A percentile compares a stretch with the other conserved stretches of the same genome.
Conservation (phyloP, 2,329 filamentous ascomycete species). For the Trichoderma sp. region DNA sequence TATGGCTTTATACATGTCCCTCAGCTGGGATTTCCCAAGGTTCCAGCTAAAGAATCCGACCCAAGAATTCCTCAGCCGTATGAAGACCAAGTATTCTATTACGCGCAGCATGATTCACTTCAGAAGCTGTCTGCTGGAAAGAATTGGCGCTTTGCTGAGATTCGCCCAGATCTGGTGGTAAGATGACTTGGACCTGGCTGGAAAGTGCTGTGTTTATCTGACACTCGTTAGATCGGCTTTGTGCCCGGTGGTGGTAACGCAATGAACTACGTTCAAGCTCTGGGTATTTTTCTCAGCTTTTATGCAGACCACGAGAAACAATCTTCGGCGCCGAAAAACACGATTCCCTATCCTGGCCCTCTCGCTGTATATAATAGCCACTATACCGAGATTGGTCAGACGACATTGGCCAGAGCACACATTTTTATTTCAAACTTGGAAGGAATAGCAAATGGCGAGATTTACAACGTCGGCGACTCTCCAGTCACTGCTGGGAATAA, state of each 20-base stretch:
- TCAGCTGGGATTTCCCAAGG: constrained; percentile 21
- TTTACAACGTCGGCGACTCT: constrained; percentile 25
- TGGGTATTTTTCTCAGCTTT: constrained; percentile 24
- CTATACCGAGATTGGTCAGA: constrained; percentile 17
- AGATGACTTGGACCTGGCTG: not conserved
- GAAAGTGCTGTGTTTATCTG: not conserved
- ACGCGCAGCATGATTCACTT: constrained; percentile 14
- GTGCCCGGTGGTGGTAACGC: constrained; percentile 21
- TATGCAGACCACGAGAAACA: constrained; percentile 12
- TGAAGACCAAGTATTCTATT: constrained; percentile 25
- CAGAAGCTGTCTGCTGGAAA: constrained; percentile 14
- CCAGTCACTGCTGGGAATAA: constrained; percentile 8
- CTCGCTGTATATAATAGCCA: constrained; percentile 9
- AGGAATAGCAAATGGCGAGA: constrained; percentile 1
- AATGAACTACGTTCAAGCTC: constrained; percentile 20
- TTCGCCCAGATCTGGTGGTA: constrained; percentile 25
- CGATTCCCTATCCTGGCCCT: constrained; percentile 12
- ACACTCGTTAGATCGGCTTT: constrained; percentile 11
- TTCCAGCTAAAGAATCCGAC: constrained; percentile 18
- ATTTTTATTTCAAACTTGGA: constrained; percentile 17
- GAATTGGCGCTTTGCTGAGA: constrained; percentile 24
- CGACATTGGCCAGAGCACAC: constrained; percentile 21
- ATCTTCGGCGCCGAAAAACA: not conserved
- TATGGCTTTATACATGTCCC: constrained; percentile 23
- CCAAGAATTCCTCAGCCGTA: constrained; percentile 25